Conservation (phyloP, 2,329 filamentous ascomycete genomes). For the Zalaria obscura region DNA sequence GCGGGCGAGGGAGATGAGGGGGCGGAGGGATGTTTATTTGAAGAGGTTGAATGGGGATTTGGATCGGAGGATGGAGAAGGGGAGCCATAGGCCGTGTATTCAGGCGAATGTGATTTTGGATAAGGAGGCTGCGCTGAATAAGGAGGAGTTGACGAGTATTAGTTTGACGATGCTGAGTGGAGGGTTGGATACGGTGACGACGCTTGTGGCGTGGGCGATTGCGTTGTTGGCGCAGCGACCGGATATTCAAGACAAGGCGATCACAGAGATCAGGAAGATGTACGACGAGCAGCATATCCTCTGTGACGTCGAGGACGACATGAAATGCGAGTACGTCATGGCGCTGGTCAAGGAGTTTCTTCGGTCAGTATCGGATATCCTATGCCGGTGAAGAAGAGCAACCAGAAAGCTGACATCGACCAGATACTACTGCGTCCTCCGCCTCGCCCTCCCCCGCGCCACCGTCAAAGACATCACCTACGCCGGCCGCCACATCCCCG, state of each 20-base stretch:
- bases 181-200: slow-evolving; percentile 53
- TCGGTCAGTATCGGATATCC: slow-evolving; percentile 21
- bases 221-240: slow-evolving; percentile 43
- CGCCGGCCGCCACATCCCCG: slow-evolving; percentile 43
- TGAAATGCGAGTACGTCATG: slow-evolving; percentile 48
- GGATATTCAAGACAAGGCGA: slow-evolving; percentile 48
- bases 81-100: slow-evolving; percentile 49
- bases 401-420: too few species aligned
- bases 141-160: slow-evolving; percentile 49
- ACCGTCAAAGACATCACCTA: slow-evolving; percentile 47
- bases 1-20: slow-evolving; percentile 45
- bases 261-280: slow-evolving; percentile 40
- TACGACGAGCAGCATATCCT: slow-evolving; percentile 40
- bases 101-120: slow-evolving; percentile 53
- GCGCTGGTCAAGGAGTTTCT: slow-evolving; percentile 49
- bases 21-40: slow-evolving; percentile 46
- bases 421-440: slow-evolving; percentile 48
- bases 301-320: slow-evolving; percentile 47
- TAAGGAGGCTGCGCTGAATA: slow-evolving; percentile 46
- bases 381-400: background rate
- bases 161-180: slow-evolving; percentile 55
- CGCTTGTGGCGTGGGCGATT: slow-evolving; percentile 50
- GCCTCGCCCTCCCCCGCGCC: slow-evolving; percentile 46
- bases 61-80: slow-evolving; percentile 46
- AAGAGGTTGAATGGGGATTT: slow-evolving; percentile 42